Conservation (phyloP, 1,139 yeast species). For the Geotrichum phurueaensis region DNA sequence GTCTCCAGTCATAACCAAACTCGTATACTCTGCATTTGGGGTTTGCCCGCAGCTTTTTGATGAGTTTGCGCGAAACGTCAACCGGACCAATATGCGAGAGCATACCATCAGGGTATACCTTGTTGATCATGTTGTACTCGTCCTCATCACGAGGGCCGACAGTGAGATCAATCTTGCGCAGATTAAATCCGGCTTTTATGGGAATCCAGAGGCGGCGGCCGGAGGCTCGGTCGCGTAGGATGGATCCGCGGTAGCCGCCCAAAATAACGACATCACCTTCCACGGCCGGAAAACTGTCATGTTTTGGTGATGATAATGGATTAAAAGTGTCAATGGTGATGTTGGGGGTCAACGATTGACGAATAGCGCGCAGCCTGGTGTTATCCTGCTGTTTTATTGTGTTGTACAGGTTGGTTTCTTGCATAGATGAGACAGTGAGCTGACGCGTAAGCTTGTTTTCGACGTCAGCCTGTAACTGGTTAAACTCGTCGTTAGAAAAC, state of each 20-base stretch:
- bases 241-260: slow-evolving; percentile 87
- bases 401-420: slow-evolving; percentile 56
- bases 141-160: slow-evolving; percentile 70
- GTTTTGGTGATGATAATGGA: slow-evolving; percentile 21
- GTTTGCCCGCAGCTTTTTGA: slow-evolving; percentile 49
- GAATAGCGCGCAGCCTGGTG: slow-evolving; percentile 62
- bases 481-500: neutral
- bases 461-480: slow-evolving; percentile 6
- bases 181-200: slow-evolving; percentile 72
- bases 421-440: slow-evolving; percentile 53
- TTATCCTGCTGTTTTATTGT: slow-evolving; percentile 56
- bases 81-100: slow-evolving; percentile 81
- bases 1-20: slow-evolving; percentile 89
- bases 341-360: slow-evolving; percentile 53
- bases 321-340: slow-evolving; percentile 35
- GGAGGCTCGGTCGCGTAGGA: slow-evolving; percentile 62
- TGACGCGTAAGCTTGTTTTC: slow-evolving; percentile 45
- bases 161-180: slow-evolving; percentile 60
- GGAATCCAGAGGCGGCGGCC: slow-evolving; percentile 79
- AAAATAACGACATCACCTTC: slow-evolving; percentile 72
- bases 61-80: slow-evolving; percentile 62
- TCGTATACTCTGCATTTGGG: slow-evolving; percentile 61
- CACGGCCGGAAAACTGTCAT: slow-evolving; percentile 39
- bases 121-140: slow-evolving; percentile 43
- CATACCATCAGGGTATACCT: slow-evolving; percentile 70